A percentile compares a stretch with the other conserved stretches of the same genome.
These are phyloP conservation scores for Linnemannia hyalina DNA, from an alignment of 192 early-diverging fungal genomes.

Conservation along the genomic window DNA sequence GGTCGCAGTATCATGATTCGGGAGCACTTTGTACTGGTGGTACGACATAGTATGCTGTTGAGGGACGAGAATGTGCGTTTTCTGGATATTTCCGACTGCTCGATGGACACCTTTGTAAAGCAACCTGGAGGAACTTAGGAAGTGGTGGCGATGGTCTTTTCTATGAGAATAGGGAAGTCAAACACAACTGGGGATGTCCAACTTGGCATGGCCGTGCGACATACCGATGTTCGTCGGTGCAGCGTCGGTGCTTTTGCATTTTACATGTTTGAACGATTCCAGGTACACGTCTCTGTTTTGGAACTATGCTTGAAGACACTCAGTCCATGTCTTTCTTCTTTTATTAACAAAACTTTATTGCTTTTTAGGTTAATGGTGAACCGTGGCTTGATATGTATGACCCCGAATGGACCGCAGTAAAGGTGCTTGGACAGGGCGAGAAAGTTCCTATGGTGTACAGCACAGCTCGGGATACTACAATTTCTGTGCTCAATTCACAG, in stretches of 20 bases:
- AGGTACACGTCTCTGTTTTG: neutral
- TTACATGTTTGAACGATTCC: neutral
- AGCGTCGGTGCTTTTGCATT: slow-evolving; percentile 5
- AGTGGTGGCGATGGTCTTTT: neutral
- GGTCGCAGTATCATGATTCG: neutral
- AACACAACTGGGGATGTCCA: neutral
- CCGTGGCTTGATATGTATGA: too few relatives aligned
- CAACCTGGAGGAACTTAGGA: neutral
- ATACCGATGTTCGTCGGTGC: slow-evolving; percentile 3
- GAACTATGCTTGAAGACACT: too few relatives aligned
- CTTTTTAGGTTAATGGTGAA: too few relatives aligned
- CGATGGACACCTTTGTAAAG: neutral
- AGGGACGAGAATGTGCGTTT: slow-evolving; percentile 3
- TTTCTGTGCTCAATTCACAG: too few relatives aligned
- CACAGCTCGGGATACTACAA: too few relatives aligned
- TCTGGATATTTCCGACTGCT: too few relatives aligned
- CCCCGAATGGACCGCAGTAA: too few relatives aligned
- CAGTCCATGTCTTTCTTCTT: too few relatives aligned
- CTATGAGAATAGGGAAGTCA: neutral
- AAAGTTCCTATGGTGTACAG: too few relatives aligned
- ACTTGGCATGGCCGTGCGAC: neutral
- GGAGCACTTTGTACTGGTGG: slow-evolving; percentile 1
- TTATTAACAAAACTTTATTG: too few relatives aligned
- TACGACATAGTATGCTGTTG: neutral
- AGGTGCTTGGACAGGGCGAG: too few relatives aligned